These are phyloP conservation scores for Penicillium taxi DNA, from an alignment of 495 filamentous ascomycete species.

Conservation along the genomic window DNA sequence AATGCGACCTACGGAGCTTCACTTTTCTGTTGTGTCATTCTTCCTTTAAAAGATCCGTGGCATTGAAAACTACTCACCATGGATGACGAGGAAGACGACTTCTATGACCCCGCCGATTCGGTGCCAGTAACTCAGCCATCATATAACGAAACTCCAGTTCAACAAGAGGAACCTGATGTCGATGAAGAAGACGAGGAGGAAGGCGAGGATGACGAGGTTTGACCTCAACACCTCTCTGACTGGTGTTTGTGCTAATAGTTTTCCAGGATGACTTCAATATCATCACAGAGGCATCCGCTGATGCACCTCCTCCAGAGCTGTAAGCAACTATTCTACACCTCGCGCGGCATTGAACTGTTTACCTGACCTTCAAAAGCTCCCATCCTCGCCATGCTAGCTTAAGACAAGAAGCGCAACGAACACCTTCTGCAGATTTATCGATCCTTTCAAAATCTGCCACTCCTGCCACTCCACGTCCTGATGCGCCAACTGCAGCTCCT, in stretches of 20 bases:
- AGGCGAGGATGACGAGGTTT: conserved; percentile 54
- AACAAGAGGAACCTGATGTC: conserved; percentile 44
- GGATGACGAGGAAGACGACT: conserved; percentile 49
- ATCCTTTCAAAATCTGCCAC: conserved; percentile 24
- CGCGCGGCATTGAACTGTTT: conserved; percentile 4
- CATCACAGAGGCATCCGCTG: conserved; percentile 77
- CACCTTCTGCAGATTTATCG: conserved; percentile 44
- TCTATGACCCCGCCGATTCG: conserved; percentile 44
- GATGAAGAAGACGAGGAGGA: conserved; percentile 74
- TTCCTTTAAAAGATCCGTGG: conserved; percentile 9
- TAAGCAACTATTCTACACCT: conserved; percentile 20
- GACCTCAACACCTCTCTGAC: conserved; percentile 15
- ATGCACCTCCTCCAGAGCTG: conserved; percentile 59
- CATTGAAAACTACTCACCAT: conserved; percentile 21
- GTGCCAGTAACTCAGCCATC: conserved; percentile 25
- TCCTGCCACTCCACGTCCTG: conserved; percentile 33
- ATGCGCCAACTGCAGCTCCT: conserved; percentile 38
- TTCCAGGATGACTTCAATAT: conserved; percentile 78
- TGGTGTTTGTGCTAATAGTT: neutral
- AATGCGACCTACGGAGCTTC: conserved; percentile 12
- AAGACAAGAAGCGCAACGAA: conserved; percentile 58
- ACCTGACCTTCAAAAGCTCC: conserved; percentile 19
- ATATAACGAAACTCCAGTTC: conserved; percentile 13
- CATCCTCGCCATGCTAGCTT: conserved; percentile 39
- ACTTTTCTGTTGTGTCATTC: conserved; percentile 11